Evolutionary conservation across 2,329 filamentous ascomycete species (phyloP).

Genomic region (Fonsecaea pedrosoi): DNA sequence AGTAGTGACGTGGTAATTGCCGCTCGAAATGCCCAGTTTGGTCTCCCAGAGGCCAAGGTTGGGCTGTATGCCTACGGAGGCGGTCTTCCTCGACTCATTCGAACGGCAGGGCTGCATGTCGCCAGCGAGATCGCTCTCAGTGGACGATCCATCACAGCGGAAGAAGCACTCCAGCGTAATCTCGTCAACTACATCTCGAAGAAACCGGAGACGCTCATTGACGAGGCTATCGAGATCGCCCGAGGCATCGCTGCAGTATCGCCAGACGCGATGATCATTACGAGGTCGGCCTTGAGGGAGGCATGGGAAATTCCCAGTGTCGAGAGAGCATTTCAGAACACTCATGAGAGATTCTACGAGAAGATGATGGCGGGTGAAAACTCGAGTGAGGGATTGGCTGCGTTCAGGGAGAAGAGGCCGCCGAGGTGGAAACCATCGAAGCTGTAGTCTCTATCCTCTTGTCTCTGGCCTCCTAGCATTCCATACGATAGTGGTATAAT

Average conservation of each 20-base stretch:
- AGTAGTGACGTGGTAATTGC: conserved; percentile 70
- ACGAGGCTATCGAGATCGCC: conserved; percentile 55
- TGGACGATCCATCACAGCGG: conserved; percentile 64
- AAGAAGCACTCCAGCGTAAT: conserved; percentile 68
- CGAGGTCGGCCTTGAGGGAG: conserved; percentile 70
- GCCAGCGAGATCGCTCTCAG: conserved; percentile 75
- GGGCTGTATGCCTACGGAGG: conserved; percentile 75
- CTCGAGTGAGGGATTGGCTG: conserved; percentile 73
- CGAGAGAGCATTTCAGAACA: conserved; percentile 63
- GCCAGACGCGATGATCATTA: conserved; percentile 76
- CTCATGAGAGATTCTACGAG: conserved; percentile 16
- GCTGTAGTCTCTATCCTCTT: conserved; percentile 44
- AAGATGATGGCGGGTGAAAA: conserved; percentile 58
- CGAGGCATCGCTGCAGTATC: conserved; percentile 67
- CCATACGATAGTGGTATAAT: not conserved
- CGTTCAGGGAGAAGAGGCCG: conserved; percentile 77
- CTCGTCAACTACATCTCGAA: conserved; percentile 57
- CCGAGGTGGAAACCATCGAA: conserved; percentile 66
- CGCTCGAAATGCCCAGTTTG: conserved; percentile 62
- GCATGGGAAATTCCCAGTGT: conserved; percentile 74
- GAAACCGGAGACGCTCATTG: conserved; percentile 36
- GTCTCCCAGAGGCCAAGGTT: conserved; percentile 71
- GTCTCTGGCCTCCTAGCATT: not conserved
- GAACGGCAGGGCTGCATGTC: conserved; percentile 69
- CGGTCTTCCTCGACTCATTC: conserved; percentile 69